A percentile compares a stretch with the other conserved stretches of the same genome.
Evolutionary conservation across 768 basidiomycete genomes (phyloP).

Genomic region (Amanita exitialis): DNA sequence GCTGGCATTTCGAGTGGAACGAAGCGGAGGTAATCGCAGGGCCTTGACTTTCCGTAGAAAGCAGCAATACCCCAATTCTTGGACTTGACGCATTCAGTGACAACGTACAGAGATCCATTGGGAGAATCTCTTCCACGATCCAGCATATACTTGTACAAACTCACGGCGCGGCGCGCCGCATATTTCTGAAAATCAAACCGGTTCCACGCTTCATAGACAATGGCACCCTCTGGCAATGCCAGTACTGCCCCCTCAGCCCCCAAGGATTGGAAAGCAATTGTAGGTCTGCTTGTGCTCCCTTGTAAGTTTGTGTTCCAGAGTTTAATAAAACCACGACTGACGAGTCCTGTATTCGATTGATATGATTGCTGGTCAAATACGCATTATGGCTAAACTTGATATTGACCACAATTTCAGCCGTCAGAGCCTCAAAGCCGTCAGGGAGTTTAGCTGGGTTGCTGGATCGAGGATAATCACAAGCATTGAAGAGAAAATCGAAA

Average conservation of each 20-base stretch:
- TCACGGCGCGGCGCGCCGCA: constrained; percentile 8
- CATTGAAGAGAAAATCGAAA: neutral
- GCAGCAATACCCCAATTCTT: constrained; percentile 7
- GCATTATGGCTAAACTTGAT: too few species aligned
- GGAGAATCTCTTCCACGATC: constrained; percentile 4
- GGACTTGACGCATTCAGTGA: constrained; percentile 12
- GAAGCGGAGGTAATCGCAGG: neutral
- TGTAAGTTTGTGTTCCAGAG: too few species aligned
- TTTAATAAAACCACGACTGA: too few species aligned
- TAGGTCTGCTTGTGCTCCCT: too few species aligned
- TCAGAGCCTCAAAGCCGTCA: neutral
- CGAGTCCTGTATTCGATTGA: too few species aligned
- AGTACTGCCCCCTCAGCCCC: constrained; percentile 10
- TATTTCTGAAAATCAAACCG: constrained; percentile 6
- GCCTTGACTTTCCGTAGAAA: too few species aligned
- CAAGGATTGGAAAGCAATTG: neutral
- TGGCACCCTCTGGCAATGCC: constrained; percentile 9
- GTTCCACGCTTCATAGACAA: neutral
- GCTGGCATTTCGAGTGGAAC: too few species aligned
- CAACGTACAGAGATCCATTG: neutral
- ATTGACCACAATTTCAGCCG: too few species aligned
- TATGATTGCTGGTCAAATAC: too few species aligned
- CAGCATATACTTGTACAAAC: constrained; percentile 11
- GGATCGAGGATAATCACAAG: neutral
- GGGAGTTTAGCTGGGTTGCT: neutral